Percentiles rank a stretch among this genome's conserved stretches.
These are phyloP conservation scores for Phialocephala sp. DNA, from an alignment of 2,329 filamentous ascomycete species.

Conservation along the genomic window DNA sequence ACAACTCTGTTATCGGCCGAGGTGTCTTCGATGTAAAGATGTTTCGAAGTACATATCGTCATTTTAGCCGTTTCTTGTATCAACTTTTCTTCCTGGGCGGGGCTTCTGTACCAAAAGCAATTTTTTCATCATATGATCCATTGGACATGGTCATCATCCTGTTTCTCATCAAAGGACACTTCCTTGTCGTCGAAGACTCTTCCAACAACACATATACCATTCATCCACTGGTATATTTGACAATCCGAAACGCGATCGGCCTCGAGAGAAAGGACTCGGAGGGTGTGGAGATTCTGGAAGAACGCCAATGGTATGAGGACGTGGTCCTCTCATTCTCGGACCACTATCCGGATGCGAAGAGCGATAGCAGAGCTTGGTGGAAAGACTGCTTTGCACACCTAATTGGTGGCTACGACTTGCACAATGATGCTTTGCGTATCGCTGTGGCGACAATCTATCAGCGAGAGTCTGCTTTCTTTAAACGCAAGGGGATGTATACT, in stretches of 20 bases:
- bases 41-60: slow-evolving; percentile 29
- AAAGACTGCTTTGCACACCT: slow-evolving; percentile 35
- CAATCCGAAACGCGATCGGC: slow-evolving; percentile 30
- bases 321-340: slow-evolving; percentile 32
- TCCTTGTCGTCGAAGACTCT: slow-evolving; percentile 31
- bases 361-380: slow-evolving; percentile 36
- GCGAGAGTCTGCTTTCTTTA: slow-evolving; percentile 35
- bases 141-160: slow-evolving; percentile 36
- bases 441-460: slow-evolving; percentile 34
- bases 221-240: slow-evolving; percentile 35
- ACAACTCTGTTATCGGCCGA: slow-evolving; percentile 32
- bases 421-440: slow-evolving; percentile 27
- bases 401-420: slow-evolving; percentile 29
- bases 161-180: slow-evolving; percentile 33
- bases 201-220: slow-evolving; percentile 28
- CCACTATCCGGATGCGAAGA: slow-evolving; percentile 32
- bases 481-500: slow-evolving; percentile 30
- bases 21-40: slow-evolving; percentile 32
- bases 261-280: slow-evolving; percentile 21
- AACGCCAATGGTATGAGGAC: slow-evolving; percentile 35
- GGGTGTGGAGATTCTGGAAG: slow-evolving; percentile 27
- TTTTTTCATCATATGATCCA: slow-evolving; percentile 33
- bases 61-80: slow-evolving; percentile 28
- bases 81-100: slow-evolving; percentile 37
- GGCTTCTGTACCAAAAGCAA: slow-evolving; percentile 28